Evolutionary conservation across 768 basidiomycete species (phyloP).

Genomic region (Pisolithus tinctorius): DNA sequence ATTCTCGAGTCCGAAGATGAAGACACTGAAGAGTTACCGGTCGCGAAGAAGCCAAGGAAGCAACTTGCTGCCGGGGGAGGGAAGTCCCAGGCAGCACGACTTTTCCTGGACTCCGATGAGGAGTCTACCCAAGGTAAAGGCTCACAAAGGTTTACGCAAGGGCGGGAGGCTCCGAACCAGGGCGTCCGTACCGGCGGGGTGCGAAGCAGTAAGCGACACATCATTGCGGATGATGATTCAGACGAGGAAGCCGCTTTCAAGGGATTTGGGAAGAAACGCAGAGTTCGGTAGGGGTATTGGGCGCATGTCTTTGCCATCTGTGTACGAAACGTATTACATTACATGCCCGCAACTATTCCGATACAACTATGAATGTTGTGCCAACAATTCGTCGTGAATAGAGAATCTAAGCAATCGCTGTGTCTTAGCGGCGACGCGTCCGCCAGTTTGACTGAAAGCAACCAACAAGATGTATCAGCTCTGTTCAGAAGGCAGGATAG

Average conservation of each 20-base stretch:
- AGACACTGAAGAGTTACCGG: constrained; percentile 10
- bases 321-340: background rate
- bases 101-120: constrained; percentile 50
- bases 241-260: constrained; percentile 69
- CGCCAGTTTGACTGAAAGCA: constrained; percentile 65
- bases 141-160: background rate
- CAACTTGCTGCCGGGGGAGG: constrained; percentile 14
- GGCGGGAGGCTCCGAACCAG: constrained; percentile 4
- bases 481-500: background rate
- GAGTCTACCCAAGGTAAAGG: constrained; percentile 19
- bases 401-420: constrained; percentile 81
- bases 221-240: constrained; percentile 58
- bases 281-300: constrained; percentile 2
- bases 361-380: background rate
- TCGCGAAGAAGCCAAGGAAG: constrained; percentile 7
- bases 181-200: background rate
- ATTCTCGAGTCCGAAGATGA: constrained; percentile 39
- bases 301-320: background rate
- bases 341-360: constrained; percentile 1
- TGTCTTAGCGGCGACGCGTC: constrained; percentile 84
- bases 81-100: constrained; percentile 27
- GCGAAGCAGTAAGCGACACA: constrained; percentile 22
- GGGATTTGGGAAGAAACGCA: constrained; percentile 42
- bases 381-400: constrained; percentile 62
- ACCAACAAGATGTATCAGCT: background rate